These are phyloP conservation scores for Mycena vitilis DNA, from an alignment of 768 basidiomycete species.

Conservation along the genomic window DNA sequence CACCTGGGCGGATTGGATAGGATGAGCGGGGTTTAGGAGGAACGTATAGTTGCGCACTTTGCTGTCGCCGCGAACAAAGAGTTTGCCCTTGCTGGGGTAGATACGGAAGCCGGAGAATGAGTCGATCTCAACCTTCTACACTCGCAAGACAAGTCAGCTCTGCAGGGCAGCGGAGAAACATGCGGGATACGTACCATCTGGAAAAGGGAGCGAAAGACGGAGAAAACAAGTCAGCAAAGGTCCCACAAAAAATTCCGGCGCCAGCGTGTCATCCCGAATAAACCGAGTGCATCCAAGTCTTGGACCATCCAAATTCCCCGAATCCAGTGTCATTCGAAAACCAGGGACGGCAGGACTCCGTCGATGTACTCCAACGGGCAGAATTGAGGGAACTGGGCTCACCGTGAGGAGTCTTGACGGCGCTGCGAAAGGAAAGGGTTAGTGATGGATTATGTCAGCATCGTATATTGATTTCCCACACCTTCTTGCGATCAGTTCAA, in stretches of 20 bases:
- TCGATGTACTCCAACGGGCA: background rate
- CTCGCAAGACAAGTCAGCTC: constrained; percentile 39
- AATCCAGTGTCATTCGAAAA: constrained; percentile 18
- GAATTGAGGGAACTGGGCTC: no score
- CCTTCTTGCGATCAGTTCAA: no score
- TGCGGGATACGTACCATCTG: constrained; percentile 25
- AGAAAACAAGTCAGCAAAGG: constrained; percentile 11
- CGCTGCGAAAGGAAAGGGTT: no score
- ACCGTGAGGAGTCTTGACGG: no score
- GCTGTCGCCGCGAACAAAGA: constrained; percentile 95
- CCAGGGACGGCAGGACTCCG: background rate
- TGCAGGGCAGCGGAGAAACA: background rate
- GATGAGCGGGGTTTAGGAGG: background rate
- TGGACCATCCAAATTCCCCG: background rate
- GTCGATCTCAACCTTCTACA: constrained; percentile 97
- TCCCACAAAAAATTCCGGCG: background rate
- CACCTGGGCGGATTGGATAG: constrained; percentile 61
- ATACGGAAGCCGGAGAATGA: constrained; percentile 97
- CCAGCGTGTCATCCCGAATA: constrained; percentile 18
- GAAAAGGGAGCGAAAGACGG: background rate
- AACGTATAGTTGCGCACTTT: constrained; percentile 69
- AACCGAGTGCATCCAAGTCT: constrained; percentile 9
- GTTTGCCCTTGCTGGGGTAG: constrained; percentile 97
- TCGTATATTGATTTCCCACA: no score
- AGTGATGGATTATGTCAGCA: no score